phyloP scores from a whole-genome alignment of 768 basidiomycete species.

The Gautieria morchelliformis region DNA sequence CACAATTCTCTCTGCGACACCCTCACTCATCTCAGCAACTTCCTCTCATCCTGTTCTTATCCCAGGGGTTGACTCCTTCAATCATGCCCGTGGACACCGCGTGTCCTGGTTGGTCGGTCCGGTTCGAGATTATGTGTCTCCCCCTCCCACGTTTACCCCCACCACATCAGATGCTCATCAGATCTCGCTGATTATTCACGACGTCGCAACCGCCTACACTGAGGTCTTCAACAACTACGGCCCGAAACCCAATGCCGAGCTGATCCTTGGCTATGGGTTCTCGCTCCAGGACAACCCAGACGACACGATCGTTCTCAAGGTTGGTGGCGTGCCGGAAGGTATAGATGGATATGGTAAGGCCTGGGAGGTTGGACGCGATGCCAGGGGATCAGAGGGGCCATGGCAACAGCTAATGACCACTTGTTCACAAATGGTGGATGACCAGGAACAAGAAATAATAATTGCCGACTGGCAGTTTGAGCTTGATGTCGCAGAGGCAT shows the following conservation, averaged over 20 bases:
- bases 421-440: conserved; percentile 19
- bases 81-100: conserved; percentile 71
- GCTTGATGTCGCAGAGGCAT: conserved; percentile 53
- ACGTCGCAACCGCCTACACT: conserved; percentile 26
- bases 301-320: conserved; percentile 73
- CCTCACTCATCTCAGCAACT: conserved; percentile 40
- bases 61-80: conserved; percentile 80
- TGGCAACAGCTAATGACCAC: conserved; percentile 46
- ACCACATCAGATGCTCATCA: conserved; percentile 21
- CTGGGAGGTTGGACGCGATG: conserved; percentile 59
- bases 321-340: conserved; percentile 39
- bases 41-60: conserved; percentile 69
- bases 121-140: conserved; percentile 18
- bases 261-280: conserved; percentile 91
- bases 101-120: conserved; percentile 69
- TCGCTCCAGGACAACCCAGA: conserved; percentile 69
- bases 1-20: conserved; percentile 50
- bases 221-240: conserved; percentile 92
- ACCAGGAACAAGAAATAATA: conserved; percentile 20
- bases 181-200: conserved; percentile 55
- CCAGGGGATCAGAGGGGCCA: conserved; percentile 43
- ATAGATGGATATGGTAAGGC: conserved; percentile 17
- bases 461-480: conserved; percentile 43
- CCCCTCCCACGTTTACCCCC: not conserved
- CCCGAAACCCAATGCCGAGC: conserved; percentile 79